A percentile compares a stretch with the other conserved stretches of the same genome.
Evolutionary conservation across 1,139 yeast genomes (phyloP).

Genomic region (Hyphopichia fennica): DNA sequence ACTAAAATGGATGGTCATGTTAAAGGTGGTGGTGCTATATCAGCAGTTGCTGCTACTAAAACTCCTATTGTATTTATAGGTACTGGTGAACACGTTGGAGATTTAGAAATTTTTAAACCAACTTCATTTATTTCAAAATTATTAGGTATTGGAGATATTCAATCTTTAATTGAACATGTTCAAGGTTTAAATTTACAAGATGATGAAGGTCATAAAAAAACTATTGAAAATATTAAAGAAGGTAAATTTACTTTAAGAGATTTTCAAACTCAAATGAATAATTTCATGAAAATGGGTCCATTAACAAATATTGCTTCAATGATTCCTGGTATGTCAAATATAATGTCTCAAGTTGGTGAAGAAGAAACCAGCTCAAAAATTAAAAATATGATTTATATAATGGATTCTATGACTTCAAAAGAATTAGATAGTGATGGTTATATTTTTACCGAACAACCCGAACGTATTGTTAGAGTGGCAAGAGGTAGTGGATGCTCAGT

Average conservation of each 20-base stretch:
- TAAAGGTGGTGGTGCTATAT: constrained; percentile 98
- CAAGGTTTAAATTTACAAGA: constrained; percentile 81
- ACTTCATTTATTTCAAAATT: constrained; percentile 84
- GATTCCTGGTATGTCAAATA: constrained; percentile 90
- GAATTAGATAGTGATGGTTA: constrained; percentile 92
- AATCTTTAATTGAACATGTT: constrained; percentile 91
- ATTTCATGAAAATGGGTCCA: constrained; percentile 96
- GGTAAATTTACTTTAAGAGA: constrained; percentile 93
- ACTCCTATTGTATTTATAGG: constrained; percentile 98
- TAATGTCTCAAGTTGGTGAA: constrained; percentile 86
- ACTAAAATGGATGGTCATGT: constrained; percentile 99
- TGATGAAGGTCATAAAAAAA: constrained; percentile 70
- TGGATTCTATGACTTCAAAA: constrained; percentile 94
- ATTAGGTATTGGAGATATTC: constrained; percentile 93
- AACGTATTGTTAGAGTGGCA: constrained; percentile 86
- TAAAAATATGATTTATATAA: constrained; percentile 85
- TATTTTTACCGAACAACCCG: constrained; percentile 77
- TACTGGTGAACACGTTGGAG: constrained; percentile 96
- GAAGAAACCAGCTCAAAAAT: constrained; percentile 82
- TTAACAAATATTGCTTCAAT: constrained; percentile 88
- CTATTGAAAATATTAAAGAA: constrained; percentile 90
- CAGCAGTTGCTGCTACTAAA: constrained; percentile 96
- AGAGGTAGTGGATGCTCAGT: constrained; percentile 95
- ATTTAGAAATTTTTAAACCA: constrained; percentile 89
- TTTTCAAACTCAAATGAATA: constrained; percentile 93